Evolutionary conservation across 306 rosid genomes (phyloP).

Genomic region (Mucuna pruriens): DNA sequence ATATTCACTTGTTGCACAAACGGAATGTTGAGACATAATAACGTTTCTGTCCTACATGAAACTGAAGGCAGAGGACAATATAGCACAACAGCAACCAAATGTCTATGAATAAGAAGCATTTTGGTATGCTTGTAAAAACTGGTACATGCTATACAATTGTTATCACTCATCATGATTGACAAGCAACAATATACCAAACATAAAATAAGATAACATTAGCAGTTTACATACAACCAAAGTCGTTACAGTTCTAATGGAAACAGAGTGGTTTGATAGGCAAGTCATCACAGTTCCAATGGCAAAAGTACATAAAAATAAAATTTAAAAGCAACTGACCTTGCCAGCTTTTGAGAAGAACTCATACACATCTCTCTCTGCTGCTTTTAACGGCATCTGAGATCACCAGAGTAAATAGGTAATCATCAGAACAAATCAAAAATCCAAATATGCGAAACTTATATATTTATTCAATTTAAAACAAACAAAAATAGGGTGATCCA

Average conservation of each 20-base stretch:
- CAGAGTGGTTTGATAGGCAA: background rate
- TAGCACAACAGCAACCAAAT: constrained; percentile 62
- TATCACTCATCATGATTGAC: constrained; percentile 18
- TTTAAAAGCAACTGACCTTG: constrained; percentile 67
- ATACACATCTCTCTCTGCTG: constrained; percentile 90
- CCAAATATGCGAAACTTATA: background rate
- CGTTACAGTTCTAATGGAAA: background rate
- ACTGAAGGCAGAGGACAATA: constrained; percentile 61
- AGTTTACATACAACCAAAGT: background rate
- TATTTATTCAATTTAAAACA: background rate
- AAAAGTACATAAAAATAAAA: background rate
- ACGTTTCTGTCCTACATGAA: constrained; percentile 50
- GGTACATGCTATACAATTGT: constrained; percentile 32
- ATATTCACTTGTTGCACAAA: constrained; percentile 56
- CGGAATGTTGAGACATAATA: constrained; percentile 57
- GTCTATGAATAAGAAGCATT: constrained; percentile 48
- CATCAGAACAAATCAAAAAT: constrained; percentile 34
- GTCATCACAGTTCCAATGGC: background rate
- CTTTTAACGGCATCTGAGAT: constrained; percentile 95
- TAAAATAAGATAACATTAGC: background rate
- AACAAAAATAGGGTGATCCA: background rate
- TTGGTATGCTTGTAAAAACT: constrained; percentile 34
- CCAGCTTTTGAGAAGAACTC: constrained; percentile 97
- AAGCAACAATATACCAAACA: background rate
- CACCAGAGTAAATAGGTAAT: constrained; percentile 38